These are phyloP conservation scores for Trichoderma atroviride DNA, from an alignment of 2,329 filamentous ascomycete genomes.

Conservation along the genomic window DNA sequence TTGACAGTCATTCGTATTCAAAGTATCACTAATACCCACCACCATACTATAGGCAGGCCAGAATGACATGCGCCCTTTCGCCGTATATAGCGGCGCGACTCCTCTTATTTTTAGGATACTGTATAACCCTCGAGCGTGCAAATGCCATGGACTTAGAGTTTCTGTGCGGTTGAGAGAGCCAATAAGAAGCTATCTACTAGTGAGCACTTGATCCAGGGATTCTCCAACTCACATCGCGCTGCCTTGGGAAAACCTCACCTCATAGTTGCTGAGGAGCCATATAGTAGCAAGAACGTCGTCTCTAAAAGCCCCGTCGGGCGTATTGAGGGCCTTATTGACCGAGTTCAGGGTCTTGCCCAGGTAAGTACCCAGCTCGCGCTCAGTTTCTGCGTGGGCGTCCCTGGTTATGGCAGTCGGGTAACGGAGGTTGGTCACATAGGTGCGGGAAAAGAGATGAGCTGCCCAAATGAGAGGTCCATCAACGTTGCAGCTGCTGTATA, in stretches of 20 bases:
- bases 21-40: constrained; percentile 35
- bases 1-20: not conserved
- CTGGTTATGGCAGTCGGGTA: constrained; percentile 38
- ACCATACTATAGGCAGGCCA: constrained; percentile 46
- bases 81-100: constrained; percentile 31
- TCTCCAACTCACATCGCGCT: not conserved
- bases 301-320: constrained; percentile 36
- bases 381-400: constrained; percentile 33
- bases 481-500: constrained; percentile 32
- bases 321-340: constrained; percentile 43
- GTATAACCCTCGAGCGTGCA: constrained; percentile 42
- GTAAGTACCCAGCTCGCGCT: constrained; percentile 41
- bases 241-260: constrained; percentile 33
- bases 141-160: constrained; percentile 41
- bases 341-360: constrained; percentile 44
- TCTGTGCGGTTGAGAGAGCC: constrained; percentile 39
- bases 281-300: constrained; percentile 45
- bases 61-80: constrained; percentile 38
- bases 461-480: constrained; percentile 45
- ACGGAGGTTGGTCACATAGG: constrained; percentile 44
- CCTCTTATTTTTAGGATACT: constrained; percentile 44
- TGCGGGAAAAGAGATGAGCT: constrained; percentile 45
- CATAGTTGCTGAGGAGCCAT: constrained; percentile 47
- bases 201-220: not conserved
- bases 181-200: constrained; percentile 40